phyloP scores from a whole-genome alignment of 495 filamentous ascomycete species.

The Entonaema liquescens region DNA sequence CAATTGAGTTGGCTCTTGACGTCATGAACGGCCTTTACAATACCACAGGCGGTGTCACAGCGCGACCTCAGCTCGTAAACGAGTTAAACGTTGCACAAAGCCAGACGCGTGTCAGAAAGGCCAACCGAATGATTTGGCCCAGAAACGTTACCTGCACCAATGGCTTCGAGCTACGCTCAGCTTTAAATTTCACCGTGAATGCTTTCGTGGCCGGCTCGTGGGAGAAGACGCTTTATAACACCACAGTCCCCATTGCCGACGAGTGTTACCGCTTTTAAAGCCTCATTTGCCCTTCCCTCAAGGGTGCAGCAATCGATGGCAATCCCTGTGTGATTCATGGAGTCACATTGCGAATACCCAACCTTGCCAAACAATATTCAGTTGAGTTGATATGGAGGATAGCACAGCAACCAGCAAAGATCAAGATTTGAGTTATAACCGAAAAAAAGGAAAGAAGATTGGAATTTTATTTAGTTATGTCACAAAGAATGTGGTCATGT shows the following conservation, averaged over 20 bases:
- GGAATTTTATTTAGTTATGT: conserved; percentile 29
- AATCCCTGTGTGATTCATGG: conserved; percentile 1
- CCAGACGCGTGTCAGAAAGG: conserved; percentile 29
- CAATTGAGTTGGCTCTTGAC: conserved; percentile 31
- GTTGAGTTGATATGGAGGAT: conserved; percentile 3
- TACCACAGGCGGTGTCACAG: conserved; percentile 24
- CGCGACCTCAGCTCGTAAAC: conserved; percentile 33
- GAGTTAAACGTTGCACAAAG: conserved; percentile 30
- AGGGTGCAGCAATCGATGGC: not conserved
- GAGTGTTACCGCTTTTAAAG: conserved; percentile 32
- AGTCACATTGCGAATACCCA: conserved; percentile 4
- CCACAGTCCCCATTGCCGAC: conserved; percentile 31
- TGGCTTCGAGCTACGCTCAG: conserved; percentile 33
- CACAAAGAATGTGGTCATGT: conserved; percentile 29
- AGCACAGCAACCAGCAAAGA: conserved; percentile 8
- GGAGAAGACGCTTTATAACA: conserved; percentile 27
- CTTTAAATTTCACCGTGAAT: conserved; percentile 34
- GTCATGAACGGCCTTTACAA: conserved; percentile 25
- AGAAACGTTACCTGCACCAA: conserved; percentile 32
- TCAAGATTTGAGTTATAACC: conserved; percentile 3
- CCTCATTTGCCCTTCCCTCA: not conserved
- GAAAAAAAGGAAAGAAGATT: conserved; percentile 1
- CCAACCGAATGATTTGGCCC: conserved; percentile 31
- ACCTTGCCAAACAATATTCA: conserved; percentile 8
- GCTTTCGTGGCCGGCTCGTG: conserved; percentile 28